These are phyloP conservation scores for Gossypioides kirkii DNA, from an alignment of 345 rosid species.

Conservation along the genomic window DNA sequence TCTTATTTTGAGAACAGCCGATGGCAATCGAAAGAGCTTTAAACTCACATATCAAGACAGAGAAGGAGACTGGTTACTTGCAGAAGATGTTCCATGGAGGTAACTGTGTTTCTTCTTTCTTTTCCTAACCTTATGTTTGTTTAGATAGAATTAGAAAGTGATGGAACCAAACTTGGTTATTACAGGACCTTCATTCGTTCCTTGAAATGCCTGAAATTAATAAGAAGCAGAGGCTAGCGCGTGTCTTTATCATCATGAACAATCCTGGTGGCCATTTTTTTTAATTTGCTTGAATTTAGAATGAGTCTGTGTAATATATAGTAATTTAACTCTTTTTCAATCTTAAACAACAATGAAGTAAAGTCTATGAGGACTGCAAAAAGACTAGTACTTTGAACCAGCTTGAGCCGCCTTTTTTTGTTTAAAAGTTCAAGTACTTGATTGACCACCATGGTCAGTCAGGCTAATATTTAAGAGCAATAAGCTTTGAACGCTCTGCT, in stretches of 20 bases:
- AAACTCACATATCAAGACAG: slow-evolving; percentile 10
- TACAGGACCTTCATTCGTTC: slow-evolving; percentile 9
- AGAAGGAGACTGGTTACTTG: slow-evolving; percentile 14
- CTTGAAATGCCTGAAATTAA: slow-evolving; percentile 7
- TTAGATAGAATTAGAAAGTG: not conserved
- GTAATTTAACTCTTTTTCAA: slow-evolving; percentile 1
- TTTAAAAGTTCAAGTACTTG: not conserved
- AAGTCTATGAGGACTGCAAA: not conserved
- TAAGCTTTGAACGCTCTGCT: no score
- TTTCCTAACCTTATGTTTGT: not conserved
- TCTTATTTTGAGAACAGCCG: not conserved
- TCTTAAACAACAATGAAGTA: not conserved
- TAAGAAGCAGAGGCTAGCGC: not conserved
- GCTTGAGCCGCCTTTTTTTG: not conserved
- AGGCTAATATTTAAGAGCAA: no score
- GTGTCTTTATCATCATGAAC: not conserved
- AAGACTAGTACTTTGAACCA: not conserved
- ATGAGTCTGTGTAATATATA: not conserved
- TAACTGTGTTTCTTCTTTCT: not conserved
- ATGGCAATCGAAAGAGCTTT: not conserved
- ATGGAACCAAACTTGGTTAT: not conserved
- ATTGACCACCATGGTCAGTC: not conserved
- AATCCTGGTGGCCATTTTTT: not conserved
- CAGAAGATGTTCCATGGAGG: slow-evolving; percentile 15
- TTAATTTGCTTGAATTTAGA: not conserved